Base-by-base conservation (phyloP, 192 early-diverging fungal genomes). In the Podila verticillata region DNA sequence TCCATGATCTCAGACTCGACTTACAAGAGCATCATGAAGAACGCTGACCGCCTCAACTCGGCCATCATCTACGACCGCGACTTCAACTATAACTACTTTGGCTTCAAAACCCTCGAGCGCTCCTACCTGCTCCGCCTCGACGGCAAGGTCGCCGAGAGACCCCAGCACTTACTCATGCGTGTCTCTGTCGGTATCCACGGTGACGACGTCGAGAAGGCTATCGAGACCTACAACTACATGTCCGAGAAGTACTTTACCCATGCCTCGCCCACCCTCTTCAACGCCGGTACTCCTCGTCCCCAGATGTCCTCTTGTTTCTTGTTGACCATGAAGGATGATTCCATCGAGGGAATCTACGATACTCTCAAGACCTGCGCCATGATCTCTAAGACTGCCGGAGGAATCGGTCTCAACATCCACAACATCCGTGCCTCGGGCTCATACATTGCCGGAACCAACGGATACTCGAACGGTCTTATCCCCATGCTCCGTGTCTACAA, bases 401-500 rank as follows among this genome's bases (percentile, higher is more conserved):
- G 98, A 51, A 98, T 99, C 63, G 98, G 98, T 22, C 85, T 99
- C 48, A 97, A 97, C 81, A 94, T 99, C 68, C 97, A 98, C 89
- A 95, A 95, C 75, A 99, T 99, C 80, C 93, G 96, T 54, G 94
- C 96, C 0, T 88, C 90, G 8, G 98, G 96, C 2, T 96, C 98
- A 19, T 99, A 97, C 83, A 98, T 98, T 88, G 95, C 98, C 32
- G 98, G 97, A 59, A 98, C 97, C 39, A 98, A 99, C 82, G 98
- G 98, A 65, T 88, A 92, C 65, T 98, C 98, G 28, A 98, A 98
- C 75, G 98, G 98, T 7, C 87, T 99, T 39, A 87, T 99, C 31
- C 98, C 98, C 7, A 98, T 99, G 97, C 88, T 99, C 68, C 94
- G 97, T 60, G 98, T 99, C 12, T 99, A 91, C 78, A 98, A 99